phyloP scores from a whole-genome alignment of 1,139 yeast species.

The Saccharomyces hybrid region DNA sequence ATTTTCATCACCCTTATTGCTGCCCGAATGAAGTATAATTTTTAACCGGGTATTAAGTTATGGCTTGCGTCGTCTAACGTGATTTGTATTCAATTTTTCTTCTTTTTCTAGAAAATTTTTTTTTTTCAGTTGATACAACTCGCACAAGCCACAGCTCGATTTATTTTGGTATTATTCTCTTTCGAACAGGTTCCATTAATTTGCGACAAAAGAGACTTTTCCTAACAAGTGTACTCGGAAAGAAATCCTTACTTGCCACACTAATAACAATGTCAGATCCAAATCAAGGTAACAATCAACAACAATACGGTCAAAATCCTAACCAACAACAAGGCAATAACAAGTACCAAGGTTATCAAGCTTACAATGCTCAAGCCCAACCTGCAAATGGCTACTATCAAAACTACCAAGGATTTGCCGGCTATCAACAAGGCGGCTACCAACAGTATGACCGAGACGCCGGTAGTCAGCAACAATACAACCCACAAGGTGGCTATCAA shows the following conservation, averaged over 20 bases:
- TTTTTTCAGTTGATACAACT: too few relatives aligned
- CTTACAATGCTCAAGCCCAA: slow-evolving; percentile 20
- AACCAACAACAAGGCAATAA: slow-evolving; percentile 29
- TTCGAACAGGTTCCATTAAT: not conserved
- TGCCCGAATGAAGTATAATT: too few relatives aligned
- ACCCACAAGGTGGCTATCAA: slow-evolving; percentile 13
- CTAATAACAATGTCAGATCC: slow-evolving; percentile 23
- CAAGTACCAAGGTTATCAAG: slow-evolving; percentile 22
- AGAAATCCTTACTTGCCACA: not conserved
- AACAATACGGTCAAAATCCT: slow-evolving; percentile 27
- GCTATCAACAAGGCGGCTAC: slow-evolving; percentile 25
- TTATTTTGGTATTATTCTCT: not conserved
- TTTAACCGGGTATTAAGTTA: too few relatives aligned
- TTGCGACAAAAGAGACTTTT: not conserved
- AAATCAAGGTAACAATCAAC: slow-evolving; percentile 32
- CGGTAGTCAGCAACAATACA: slow-evolving; percentile 19
- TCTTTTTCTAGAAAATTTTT: too few relatives aligned
- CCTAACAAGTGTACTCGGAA: not conserved
- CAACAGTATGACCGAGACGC: slow-evolving; percentile 18
- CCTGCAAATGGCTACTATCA: slow-evolving; percentile 21
- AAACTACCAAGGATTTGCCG: slow-evolving; percentile 19
- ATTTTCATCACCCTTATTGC: too few relatives aligned
- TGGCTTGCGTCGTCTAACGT: too few relatives aligned
- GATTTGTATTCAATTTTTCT: too few relatives aligned
- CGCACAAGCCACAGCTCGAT: not conserved